These are phyloP conservation scores for Chlorella sp. DNA, from an alignment of 139 green algal genomes.

Conservation along the genomic window DNA sequence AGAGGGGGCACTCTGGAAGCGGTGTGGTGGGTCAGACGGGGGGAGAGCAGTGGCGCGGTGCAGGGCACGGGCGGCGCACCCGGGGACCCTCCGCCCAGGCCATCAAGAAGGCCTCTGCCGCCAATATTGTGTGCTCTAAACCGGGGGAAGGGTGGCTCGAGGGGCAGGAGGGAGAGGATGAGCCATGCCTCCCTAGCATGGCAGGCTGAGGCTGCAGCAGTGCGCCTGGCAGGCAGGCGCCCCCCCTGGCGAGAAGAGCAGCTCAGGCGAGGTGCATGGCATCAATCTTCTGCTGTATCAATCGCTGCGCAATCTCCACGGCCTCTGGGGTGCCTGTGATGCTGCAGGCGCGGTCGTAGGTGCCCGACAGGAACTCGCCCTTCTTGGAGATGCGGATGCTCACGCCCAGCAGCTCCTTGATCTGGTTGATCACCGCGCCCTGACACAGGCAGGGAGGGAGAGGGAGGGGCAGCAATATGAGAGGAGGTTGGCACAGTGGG, in stretches of 20 bases:
- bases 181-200: not conserved
- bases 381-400: conserved; percentile 68
- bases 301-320: conserved; percentile 64
- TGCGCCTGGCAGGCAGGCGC: not conserved
- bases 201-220: not conserved
- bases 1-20: no score
- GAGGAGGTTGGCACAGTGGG: not conserved
- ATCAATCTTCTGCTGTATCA: conserved; percentile 66
- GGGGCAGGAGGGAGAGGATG: no score
- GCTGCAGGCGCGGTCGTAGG: conserved; percentile 64
- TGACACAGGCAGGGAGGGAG: not conserved
- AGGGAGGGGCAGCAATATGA: not conserved
- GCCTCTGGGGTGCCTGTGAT: conserved; percentile 55
- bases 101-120: no score
- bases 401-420: conserved; percentile 73
- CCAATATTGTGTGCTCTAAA: no score
- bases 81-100: no score
- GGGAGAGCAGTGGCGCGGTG: no score
- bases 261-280: not conserved
- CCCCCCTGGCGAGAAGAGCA: not conserved
- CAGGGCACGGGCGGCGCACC: no score
- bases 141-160: no score
- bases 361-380: conserved; percentile 71
- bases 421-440: conserved; percentile 69
- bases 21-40: no score